Evolutionary conservation across 2,329 filamentous ascomycete genomes (phyloP).

Genomic region (Lachnellula occidentalis): DNA sequence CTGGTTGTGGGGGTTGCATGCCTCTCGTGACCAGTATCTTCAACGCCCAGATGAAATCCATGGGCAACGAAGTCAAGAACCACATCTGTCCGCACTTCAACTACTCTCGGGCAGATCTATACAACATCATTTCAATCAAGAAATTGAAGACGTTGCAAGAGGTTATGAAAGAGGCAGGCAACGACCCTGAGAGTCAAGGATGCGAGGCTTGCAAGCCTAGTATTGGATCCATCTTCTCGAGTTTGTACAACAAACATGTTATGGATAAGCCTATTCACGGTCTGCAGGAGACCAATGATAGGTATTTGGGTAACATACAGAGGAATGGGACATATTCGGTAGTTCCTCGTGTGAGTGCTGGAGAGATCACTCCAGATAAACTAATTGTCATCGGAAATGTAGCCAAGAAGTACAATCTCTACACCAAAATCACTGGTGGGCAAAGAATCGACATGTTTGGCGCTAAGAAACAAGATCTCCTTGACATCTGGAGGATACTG

Average conservation of each 20-base stretch:
- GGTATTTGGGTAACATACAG: slow-evolving; percentile 84
- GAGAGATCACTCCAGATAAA: slow-evolving; percentile 83
- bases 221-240: slow-evolving; percentile 73
- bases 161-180: slow-evolving; percentile 75
- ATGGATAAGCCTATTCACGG: slow-evolving; percentile 66
- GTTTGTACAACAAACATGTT: slow-evolving; percentile 77
- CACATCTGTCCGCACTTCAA: slow-evolving; percentile 79
- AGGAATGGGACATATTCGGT: slow-evolving; percentile 88
- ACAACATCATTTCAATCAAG: slow-evolving; percentile 82
- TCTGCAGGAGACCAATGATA: slow-evolving; percentile 86
- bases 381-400: slow-evolving; percentile 79
- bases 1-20: slow-evolving; percentile 85
- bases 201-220: slow-evolving; percentile 86
- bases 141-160: slow-evolving; percentile 64
- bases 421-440: slow-evolving; percentile 88
- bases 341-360: slow-evolving; percentile 73
- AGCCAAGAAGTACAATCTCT: slow-evolving; percentile 76
- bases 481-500: slow-evolving; percentile 74
- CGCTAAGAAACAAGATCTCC: slow-evolving; percentile 78
- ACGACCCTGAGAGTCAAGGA: slow-evolving; percentile 64
- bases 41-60: slow-evolving; percentile 77
- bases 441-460: slow-evolving; percentile 93
- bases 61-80: slow-evolving; percentile 85
- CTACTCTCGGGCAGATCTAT: slow-evolving; percentile 81
- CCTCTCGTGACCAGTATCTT: slow-evolving; percentile 85